Base-by-base conservation (phyloP, 805 yeast genomes). In the Nakazawaea ishiwadae region DNA sequence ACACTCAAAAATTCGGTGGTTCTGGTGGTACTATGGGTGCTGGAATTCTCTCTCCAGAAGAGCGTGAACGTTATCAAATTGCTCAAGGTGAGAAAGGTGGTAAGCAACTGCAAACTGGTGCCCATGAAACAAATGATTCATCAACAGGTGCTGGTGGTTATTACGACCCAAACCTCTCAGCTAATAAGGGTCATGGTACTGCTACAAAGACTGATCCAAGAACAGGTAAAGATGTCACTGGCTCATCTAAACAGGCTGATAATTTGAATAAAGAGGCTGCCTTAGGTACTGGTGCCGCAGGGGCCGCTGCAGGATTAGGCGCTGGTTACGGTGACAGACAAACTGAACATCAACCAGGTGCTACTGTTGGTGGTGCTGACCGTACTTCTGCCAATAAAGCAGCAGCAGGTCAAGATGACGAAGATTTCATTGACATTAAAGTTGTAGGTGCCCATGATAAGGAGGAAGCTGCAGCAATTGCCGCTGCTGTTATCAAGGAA, bases 361-460 rank as follows among this genome's bases (percentile, higher is more conserved):
- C 36, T 16, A 26, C 36, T 12, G 31, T 30, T 6, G 42, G 36
- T 7, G 31, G 36, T 19, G 8, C 33, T 27, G 29, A 32, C 6
- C 11, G 10, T 8, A 8, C 26, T 10, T 8, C 7, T 23, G 26
- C 26, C 10, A 7, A 23, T 23, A n/a, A n/a, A n/a, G n/a, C n/a
- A n/a, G n/a, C n/a, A n/a, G n/a, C n/a, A n/a, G 26, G 26, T 23
- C 26, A 18, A 20, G 23, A 11, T 6, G 34, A 37, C n/a, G 42
- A 37, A 7, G 42, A 34, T 34, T 37, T 12, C 30, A 27, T 42
- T 21, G 42, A 42, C 18, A 37, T 42, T 32, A 42, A 42, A 23
- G 45, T 42, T 20, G 45, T 39, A 9, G 58, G 51, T 19, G 48
- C 50, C 17, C 41, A 39, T 18, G 45, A 42, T 42, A 41, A 46